Base-by-base conservation (phyloP, 2,329 filamentous ascomycete species). In the Alternaria incomplexa region DNA sequence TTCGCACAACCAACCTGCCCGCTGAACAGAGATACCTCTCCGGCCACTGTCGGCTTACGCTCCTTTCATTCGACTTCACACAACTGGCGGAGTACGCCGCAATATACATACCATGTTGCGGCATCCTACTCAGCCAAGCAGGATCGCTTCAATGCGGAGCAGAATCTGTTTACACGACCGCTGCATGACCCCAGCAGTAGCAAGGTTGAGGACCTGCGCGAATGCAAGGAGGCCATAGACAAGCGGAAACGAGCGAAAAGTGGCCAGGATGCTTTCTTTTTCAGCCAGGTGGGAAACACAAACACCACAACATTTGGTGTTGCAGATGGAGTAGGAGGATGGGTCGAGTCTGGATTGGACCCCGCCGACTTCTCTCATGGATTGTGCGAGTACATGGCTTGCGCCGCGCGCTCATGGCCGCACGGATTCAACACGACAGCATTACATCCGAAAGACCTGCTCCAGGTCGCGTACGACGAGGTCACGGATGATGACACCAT, bases 251-350 rank as follows among this genome's bases (percentile, higher is more conserved):
- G 91, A 23, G 92, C 91, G 53, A 90, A 89, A 62, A 96, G 92
- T 54, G 96, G 96, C 15, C 94, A 99, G 81, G 96, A 99, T 85
- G 93, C 96, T 61, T 98, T 97, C 83, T 99, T 99, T 81, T 91
- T 96, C 72, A 81, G 91, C 75, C 88, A 90, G 23, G 84, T 97
- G n/a, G 92, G 91, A 55, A 87, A 89, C 66, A 87, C 86, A 2
- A 86, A 89, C 40, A 85, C 89, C 44, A 87, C 97, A 11, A 93
- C 94, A 1, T 90, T 99, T 70, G 96, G 93, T 17, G 88, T 99
- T 23, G 93, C 94, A 56, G 96, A 99, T 78, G 96, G 96, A 11
- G 96, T 99, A 0, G 96, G 96, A 51, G 96, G 96, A 36, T 99
- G 96, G 94, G 89, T 91, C 66, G 92, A 97, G 72, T 95, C 91